phyloP scores from a whole-genome alignment of 805 yeast species.

The Candida ortonii region DNA sequence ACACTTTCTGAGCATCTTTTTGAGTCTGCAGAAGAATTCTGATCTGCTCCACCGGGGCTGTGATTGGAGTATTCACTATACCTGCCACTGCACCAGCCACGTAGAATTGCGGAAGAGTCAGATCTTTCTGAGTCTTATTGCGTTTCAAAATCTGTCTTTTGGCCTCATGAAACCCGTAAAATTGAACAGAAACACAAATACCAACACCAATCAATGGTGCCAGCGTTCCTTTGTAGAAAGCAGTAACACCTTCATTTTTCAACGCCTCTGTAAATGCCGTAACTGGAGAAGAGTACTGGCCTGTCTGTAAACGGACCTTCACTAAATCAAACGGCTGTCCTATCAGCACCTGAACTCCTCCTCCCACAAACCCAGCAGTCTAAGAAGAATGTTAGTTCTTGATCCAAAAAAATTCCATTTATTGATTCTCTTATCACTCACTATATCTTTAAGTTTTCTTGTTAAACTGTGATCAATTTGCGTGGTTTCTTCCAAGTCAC shows the following conservation, averaged over 20 bases:
- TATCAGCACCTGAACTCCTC: conserved; percentile 52
- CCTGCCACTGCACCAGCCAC: conserved; percentile 67
- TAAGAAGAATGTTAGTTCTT: conserved; percentile 7
- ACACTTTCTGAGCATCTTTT: conserved; percentile 34
- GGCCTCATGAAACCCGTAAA: conserved; percentile 69
- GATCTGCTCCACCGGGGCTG: conserved; percentile 66
- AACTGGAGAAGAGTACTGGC: conserved; percentile 53
- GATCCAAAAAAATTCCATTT: not conserved
- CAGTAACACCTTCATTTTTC: conserved; percentile 56
- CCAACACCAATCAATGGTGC: conserved; percentile 72
- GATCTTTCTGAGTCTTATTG: conserved; percentile 27
- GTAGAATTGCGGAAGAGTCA: conserved; percentile 55
- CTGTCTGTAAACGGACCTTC: conserved; percentile 68
- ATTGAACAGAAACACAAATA: conserved; percentile 65
- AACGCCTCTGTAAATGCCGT: conserved; percentile 52
- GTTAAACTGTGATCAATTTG: conserved; percentile 34
- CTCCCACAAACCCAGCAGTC: conserved; percentile 53
- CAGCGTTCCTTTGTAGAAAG: conserved; percentile 64
- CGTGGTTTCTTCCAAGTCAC: conserved; percentile 5
- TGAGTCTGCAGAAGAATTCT: conserved; percentile 61
- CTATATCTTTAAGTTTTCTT: conserved; percentile 51
- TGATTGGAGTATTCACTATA: conserved; percentile 57
- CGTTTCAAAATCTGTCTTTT: conserved; percentile 50
- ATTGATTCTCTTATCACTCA: too few relatives aligned
- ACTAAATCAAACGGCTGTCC: conserved; percentile 71